Conservation (phyloP, 306 rosid species). For the Mucuna pruriens region DNA sequence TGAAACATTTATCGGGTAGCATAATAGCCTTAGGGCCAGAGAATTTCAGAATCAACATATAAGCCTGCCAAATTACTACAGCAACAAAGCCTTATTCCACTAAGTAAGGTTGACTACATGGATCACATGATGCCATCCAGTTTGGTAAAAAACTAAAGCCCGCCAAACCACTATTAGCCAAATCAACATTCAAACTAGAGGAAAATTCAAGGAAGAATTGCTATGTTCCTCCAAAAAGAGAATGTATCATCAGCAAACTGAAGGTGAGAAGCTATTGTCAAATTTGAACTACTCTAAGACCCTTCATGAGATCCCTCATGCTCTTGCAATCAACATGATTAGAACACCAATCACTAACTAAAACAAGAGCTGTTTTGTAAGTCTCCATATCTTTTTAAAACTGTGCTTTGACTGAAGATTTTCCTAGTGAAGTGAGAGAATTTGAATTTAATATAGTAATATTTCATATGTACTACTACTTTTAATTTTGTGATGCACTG, state of each 20-base stretch:
- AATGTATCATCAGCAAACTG: neutral
- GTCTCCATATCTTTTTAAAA: neutral
- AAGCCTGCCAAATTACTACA: neutral
- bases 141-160: too few relatives aligned
- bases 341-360: neutral
- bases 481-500: neutral
- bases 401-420: neutral
- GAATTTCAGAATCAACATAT: neutral
- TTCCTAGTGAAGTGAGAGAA: neutral
- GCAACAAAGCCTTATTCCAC: too few relatives aligned
- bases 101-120: too few relatives aligned
- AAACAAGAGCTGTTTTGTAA: neutral
- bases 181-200: neutral
- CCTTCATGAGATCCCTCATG: neutral
- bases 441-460: neutral
- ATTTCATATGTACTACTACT: neutral
- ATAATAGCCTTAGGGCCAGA: neutral
- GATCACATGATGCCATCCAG: too few relatives aligned
- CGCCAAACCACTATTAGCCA: neutral
- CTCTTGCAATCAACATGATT: neutral
- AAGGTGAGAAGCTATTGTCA: neutral
- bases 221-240: neutral
- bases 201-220: neutral
- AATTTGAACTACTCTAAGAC: neutral
- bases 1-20: neutral